Conservation (phyloP, 306 rosid genomes). For the Macrotyloma uniflorum region DNA sequence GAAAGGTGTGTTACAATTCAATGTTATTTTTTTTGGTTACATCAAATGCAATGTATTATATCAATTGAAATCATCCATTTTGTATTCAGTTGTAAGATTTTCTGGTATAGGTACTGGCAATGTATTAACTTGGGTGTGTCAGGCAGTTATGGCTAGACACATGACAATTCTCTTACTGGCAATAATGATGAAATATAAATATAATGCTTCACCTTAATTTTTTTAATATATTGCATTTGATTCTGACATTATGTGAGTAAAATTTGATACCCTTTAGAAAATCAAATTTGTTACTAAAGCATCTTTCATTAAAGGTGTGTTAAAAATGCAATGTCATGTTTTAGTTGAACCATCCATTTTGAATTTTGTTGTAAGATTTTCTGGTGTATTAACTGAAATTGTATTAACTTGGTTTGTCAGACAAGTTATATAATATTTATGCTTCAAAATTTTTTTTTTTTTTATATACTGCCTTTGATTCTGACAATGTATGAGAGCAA, state of each 20-base stretch:
- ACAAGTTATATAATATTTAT: neutral
- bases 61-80: conserved; percentile 16
- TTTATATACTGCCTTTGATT: neutral
- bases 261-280: neutral
- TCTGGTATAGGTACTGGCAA: neutral
- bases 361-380: conserved; percentile 4
- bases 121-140: conserved; percentile 12
- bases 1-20: conserved; percentile 62
- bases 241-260: neutral
- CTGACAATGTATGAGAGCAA: neutral
- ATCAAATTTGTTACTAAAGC: conserved; percentile 66
- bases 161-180: conserved; percentile 5
- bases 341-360: conserved; percentile 20
- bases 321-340: neutral
- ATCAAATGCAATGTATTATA: neutral
- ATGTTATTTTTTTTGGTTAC: neutral
- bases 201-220: conserved; percentile 1
- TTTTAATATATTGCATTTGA: neutral
- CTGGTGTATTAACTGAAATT: neutral
- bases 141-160: neutral
- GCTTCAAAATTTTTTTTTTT: neutral
- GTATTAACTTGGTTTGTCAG: conserved; percentile 16
- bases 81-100: neutral
- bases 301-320: conserved; percentile 75
- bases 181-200: neutral